A percentile compares a stretch with the other conserved stretches of the same genome.
phyloP scores from a whole-genome alignment of 495 filamentous ascomycete genomes.

The Stereocaulon alpinum region DNA sequence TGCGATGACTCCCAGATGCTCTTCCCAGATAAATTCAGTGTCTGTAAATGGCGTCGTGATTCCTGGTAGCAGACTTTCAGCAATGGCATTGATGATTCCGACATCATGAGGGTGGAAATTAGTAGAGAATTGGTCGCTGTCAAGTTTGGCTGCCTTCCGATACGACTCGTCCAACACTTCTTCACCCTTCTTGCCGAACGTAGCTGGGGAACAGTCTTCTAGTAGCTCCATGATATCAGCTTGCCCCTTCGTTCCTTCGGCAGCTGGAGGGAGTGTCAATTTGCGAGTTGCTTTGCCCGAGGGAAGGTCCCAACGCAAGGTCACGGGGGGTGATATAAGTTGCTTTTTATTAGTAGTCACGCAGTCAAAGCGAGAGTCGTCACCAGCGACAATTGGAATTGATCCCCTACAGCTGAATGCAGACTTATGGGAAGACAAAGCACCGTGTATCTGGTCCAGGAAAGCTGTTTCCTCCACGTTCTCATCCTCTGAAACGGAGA shows the following conservation, averaged over 20 bases:
- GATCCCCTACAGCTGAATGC: neutral
- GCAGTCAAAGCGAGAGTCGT: neutral
- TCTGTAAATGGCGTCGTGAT: constrained; percentile 14
- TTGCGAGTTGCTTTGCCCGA: neutral
- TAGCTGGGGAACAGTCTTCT: neutral
- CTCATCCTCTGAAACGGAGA: no score
- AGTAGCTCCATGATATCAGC: neutral
- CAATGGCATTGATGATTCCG: constrained; percentile 41
- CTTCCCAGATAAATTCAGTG: neutral
- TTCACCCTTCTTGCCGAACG: constrained; percentile 17
- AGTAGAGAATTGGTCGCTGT: constrained; percentile 32
- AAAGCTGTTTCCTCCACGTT: no score
- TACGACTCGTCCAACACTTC: constrained; percentile 41
- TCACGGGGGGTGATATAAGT: neutral
- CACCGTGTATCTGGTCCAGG: neutral
- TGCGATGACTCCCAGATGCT: constrained; percentile 25
- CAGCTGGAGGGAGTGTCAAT: neutral
- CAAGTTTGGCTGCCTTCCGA: constrained; percentile 42
- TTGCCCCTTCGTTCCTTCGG: neutral
- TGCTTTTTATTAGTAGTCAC: neutral
- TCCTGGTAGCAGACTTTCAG: constrained; percentile 38
- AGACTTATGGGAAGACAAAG: neutral
- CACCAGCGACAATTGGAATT: neutral
- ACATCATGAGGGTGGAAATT: constrained; percentile 43
- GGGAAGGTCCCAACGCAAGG: constrained; percentile 1